Percentiles rank a stretch among this genome's conserved stretches.
Conservation (phyloP, 345 rosid species). For the Linum trigynum region DNA sequence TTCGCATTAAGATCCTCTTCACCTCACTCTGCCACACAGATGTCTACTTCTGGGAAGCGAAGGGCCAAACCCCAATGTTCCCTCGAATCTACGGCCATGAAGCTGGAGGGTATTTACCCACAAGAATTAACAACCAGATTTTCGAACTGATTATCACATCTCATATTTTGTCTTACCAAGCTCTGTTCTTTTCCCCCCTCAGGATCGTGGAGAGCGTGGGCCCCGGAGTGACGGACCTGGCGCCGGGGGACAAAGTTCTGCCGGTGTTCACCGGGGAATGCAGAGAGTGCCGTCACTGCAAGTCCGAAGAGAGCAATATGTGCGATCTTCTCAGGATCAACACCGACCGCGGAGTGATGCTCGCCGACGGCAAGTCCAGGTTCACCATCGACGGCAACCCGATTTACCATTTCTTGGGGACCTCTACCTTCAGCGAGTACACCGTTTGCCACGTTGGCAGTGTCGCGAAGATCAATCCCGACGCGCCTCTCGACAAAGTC, state of each 20-base stretch:
- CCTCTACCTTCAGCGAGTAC: constrained; percentile 77
- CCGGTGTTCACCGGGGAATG: constrained; percentile 82
- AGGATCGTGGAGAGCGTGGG: constrained; percentile 87
- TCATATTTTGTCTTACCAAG: neutral
- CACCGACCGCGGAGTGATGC: constrained; percentile 59
- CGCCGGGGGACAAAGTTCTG: constrained; percentile 67
- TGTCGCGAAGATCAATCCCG: constrained; percentile 66
- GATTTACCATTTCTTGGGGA: constrained; percentile 61
- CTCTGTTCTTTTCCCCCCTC: neutral
- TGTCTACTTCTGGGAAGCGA: constrained; percentile 95
- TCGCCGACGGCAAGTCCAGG: constrained; percentile 55
- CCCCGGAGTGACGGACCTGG: constrained; percentile 63
- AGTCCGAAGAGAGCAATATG: constrained; percentile 76
- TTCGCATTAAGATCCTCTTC: constrained; percentile 68
- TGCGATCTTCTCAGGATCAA: constrained; percentile 79
- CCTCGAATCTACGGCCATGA: constrained; percentile 82
- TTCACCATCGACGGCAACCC: constrained; percentile 68
- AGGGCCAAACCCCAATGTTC: constrained; percentile 72
- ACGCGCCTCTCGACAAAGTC: constrained; percentile 76
- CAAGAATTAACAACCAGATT: neutral
- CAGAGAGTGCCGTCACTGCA: constrained; percentile 59
- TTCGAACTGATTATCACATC: neutral
- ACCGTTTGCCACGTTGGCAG: constrained; percentile 70
- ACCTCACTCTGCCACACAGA: constrained; percentile 84
- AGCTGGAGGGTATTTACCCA: constrained; percentile 55